phyloP scores from a whole-genome alignment of 495 filamentous ascomycete genomes.

The Penicillium odoratum region DNA sequence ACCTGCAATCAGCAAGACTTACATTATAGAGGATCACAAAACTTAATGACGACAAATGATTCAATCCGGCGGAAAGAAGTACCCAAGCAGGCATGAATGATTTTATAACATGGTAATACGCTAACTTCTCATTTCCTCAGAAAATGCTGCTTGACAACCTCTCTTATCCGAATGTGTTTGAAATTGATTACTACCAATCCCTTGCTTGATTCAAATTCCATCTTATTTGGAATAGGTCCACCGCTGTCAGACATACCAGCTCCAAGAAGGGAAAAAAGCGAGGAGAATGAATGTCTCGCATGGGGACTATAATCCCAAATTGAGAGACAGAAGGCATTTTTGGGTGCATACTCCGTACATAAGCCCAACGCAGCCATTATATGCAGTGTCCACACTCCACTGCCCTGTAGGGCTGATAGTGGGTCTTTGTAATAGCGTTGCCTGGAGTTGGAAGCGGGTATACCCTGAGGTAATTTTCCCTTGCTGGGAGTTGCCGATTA shows the following conservation, averaged over 20 bases:
- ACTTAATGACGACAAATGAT: too few species aligned
- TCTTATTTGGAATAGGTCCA: not conserved
- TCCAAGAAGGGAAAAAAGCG: not conserved
- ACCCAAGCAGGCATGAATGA: too few species aligned
- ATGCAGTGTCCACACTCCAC: not conserved
- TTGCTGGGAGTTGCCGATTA: not conserved
- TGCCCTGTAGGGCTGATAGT: constrained; percentile 3
- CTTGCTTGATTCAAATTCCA: not conserved
- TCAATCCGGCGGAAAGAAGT: too few species aligned
- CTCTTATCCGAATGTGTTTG: not conserved
- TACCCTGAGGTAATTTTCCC: not conserved
- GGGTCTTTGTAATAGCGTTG: not conserved
- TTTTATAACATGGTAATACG: not conserved
- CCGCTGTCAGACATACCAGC: not conserved
- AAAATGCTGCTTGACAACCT: not conserved
- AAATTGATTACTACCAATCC: not conserved
- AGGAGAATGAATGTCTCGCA: not conserved
- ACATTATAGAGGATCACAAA: too few species aligned
- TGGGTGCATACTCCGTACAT: too few species aligned
- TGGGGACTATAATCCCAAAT: not conserved
- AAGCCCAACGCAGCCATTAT: too few species aligned
- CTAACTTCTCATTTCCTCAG: not conserved
- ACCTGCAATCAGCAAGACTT: too few species aligned
- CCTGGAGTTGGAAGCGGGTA: not conserved
- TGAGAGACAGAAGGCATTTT: not conserved